Percentiles rank a stretch among this genome's conserved stretches.
Conservation (phyloP, 768 basidiomycete species). For the Coprinellus micaceus region DNA sequence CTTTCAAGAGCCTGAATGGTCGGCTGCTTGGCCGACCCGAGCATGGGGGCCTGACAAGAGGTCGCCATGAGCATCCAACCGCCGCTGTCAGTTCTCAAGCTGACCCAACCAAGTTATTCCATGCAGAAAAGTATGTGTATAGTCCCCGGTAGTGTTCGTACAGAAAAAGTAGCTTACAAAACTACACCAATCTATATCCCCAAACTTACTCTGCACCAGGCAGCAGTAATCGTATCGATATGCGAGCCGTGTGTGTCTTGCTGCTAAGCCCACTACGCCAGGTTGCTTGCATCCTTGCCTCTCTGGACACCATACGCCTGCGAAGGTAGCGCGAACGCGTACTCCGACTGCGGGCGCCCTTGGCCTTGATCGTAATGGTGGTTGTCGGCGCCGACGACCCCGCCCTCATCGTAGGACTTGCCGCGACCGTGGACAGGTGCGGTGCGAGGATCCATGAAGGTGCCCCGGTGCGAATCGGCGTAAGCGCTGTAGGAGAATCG, state of each 20-base stretch:
- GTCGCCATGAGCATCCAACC: too few species aligned
- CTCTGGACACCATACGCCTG: background rate
- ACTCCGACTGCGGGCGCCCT: background rate
- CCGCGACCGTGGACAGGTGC: background rate
- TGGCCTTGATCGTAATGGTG: background rate
- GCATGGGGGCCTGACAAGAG: too few species aligned
- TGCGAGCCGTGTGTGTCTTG: background rate
- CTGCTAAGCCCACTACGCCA: background rate
- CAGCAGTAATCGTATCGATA: background rate
- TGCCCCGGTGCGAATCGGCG: background rate
- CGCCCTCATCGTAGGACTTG: background rate
- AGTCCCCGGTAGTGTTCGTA: background rate
- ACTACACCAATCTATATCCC: background rate
- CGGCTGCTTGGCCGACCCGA: too few species aligned
- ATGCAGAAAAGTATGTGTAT: background rate
- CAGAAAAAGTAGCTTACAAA: slow-evolving; percentile 9
- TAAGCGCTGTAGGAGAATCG: slow-evolving; percentile 6
- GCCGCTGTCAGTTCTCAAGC: too few species aligned
- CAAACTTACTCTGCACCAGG: slow-evolving; percentile 8
- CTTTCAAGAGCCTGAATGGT: too few species aligned
- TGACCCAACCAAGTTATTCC: background rate
- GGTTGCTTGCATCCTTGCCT: slow-evolving; percentile 9
- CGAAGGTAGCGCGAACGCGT: background rate
- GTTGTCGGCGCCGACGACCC: background rate
- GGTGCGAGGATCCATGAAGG: background rate